Conservation (phyloP, 225 moss, liverwort and hornwort species). For the Polytrichum formosum region DNA sequence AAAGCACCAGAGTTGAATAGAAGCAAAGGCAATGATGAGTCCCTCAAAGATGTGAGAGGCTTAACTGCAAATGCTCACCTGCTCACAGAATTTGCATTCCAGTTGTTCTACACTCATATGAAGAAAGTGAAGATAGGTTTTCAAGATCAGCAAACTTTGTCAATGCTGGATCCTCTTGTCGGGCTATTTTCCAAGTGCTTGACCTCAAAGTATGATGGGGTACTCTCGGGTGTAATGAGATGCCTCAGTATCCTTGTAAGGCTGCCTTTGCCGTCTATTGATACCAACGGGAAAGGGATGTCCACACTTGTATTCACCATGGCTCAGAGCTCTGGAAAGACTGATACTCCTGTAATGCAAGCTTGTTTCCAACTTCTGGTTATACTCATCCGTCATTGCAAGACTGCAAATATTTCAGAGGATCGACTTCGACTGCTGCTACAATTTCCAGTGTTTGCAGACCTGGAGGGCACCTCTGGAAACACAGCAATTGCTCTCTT, state of each 20-base stretch:
- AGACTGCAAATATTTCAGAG: conserved; percentile 61
- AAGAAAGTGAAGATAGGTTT: conserved; percentile 77
- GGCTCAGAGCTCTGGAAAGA: conserved; percentile 65
- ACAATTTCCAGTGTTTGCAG: conserved; percentile 80
- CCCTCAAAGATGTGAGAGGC: conserved; percentile 16
- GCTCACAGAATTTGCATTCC: conserved; percentile 80
- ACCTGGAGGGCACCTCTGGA: conserved; percentile 74
- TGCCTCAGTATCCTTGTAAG: conserved; percentile 67
- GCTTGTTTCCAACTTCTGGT: conserved; percentile 85
- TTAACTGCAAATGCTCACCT: conserved; percentile 66
- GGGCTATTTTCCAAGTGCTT: conserved; percentile 69
- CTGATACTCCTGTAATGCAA: conserved; percentile 73
- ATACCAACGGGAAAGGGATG: conserved; percentile 58
- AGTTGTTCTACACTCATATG: conserved; percentile 71
- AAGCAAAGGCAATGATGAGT: conserved; percentile 24
- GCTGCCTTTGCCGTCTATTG: conserved; percentile 71
- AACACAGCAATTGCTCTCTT: conserved; percentile 75
- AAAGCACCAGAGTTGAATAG: conserved; percentile 49
- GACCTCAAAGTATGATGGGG: conserved; percentile 75
- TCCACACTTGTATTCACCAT: conserved; percentile 67
- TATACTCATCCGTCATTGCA: conserved; percentile 78
- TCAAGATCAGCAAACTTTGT: conserved; percentile 47
- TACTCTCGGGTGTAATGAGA: conserved; percentile 71
- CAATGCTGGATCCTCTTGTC: conserved; percentile 86
- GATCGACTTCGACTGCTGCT: conserved; percentile 78